Conservation (phyloP, 257 asterid species). For the Solanum corneliomulleri region DNA sequence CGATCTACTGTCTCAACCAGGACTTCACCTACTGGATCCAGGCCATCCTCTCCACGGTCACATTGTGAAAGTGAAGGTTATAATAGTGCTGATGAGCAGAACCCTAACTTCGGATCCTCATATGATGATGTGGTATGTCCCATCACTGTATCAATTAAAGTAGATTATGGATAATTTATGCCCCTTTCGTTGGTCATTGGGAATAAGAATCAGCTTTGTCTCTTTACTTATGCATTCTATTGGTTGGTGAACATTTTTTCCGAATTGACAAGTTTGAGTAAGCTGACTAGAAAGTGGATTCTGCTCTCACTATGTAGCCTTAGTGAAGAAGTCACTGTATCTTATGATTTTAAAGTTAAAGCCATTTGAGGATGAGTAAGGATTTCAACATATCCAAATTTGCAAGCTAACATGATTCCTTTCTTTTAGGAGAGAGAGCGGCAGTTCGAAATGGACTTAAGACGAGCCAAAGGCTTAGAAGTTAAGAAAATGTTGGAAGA, state of each 20-base stretch:
- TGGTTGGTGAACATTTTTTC: neutral
- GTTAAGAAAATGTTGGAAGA: conserved; percentile 92
- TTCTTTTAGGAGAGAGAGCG: conserved; percentile 80
- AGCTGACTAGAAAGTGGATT: neutral
- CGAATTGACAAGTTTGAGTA: neutral
- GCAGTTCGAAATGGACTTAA: conserved; percentile 77
- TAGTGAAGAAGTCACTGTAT: neutral
- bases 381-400: neutral
- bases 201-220: neutral
- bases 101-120: conserved; percentile 51
- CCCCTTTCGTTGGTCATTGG: neutral
- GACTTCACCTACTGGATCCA: conserved; percentile 86
- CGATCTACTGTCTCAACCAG: conserved; percentile 60
- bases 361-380: neutral
- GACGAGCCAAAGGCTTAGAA: conserved; percentile 84
- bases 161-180: neutral
- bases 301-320: neutral
- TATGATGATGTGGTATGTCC: conserved; percentile 84
- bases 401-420: neutral
- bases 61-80: conserved; percentile 94
- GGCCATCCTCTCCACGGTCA: conserved; percentile 92
- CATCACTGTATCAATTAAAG: neutral
- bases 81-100: conserved; percentile 94
- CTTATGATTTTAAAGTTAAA: neutral
- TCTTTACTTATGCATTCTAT: neutral